A percentile compares a stretch with the other conserved stretches of the same genome.
phyloP scores from a whole-genome alignment of 2,329 filamentous ascomycete genomes.

The Rutstroemia sp. region DNA sequence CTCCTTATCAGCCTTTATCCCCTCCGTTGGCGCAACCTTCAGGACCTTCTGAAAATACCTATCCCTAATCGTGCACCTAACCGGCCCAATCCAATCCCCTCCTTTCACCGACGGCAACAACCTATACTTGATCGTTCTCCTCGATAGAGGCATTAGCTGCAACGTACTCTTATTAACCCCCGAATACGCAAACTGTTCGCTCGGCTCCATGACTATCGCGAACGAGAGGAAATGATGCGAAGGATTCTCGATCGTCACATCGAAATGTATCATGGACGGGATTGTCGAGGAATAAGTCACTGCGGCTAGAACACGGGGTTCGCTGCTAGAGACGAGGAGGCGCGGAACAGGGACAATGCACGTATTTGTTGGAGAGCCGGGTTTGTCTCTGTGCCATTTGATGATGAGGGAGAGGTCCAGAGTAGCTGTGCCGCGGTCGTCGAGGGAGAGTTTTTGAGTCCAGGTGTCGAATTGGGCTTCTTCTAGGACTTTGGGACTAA shows the following conservation, averaged over 20 bases:
- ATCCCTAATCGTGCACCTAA: constrained; percentile 68
- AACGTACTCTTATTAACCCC: constrained; percentile 75
- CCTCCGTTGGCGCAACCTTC: constrained; percentile 71
- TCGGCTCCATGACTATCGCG: constrained; percentile 84
- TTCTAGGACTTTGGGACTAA: constrained; percentile 61
- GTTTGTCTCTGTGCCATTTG: constrained; percentile 59
- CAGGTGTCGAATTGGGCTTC: constrained; percentile 67
- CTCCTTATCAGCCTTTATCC: constrained; percentile 57
- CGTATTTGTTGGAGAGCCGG: constrained; percentile 39
- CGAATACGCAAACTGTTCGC: constrained; percentile 86
- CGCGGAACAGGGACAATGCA: constrained; percentile 71
- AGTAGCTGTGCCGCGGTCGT: constrained; percentile 70
- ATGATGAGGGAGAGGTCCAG: constrained; percentile 71
- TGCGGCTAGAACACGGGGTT: constrained; percentile 69
- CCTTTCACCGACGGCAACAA: constrained; percentile 56
- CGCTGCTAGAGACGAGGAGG: constrained; percentile 71
- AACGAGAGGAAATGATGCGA: constrained; percentile 94
- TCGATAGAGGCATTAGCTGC: constrained; percentile 75
- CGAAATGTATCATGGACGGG: constrained; percentile 35
- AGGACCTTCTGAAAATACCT: constrained; percentile 90
- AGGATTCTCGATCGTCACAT: constrained; percentile 82
- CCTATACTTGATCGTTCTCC: constrained; percentile 65
- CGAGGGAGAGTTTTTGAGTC: constrained; percentile 68
- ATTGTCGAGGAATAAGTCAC: constrained; percentile 38
- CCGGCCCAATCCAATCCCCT: constrained; percentile 63